Evolutionary conservation across 305 asterid species (phyloP), one percentile per base, ranked within the genome.

Genomic region (Fraxinus paxiana): DNA sequence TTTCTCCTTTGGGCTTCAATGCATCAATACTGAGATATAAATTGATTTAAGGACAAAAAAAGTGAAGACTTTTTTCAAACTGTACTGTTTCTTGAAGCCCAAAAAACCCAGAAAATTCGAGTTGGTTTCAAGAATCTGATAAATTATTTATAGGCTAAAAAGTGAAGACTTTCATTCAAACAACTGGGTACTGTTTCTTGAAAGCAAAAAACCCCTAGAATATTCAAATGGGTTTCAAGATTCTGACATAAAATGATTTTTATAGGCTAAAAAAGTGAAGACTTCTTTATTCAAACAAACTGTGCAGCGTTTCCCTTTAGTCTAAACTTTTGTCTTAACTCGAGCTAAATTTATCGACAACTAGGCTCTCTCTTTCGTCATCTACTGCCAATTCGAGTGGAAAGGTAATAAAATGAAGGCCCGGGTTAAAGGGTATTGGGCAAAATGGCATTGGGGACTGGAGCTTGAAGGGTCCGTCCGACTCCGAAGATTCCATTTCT

Each of bases 401-500:
- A 37, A 28, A 13, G 82, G 84, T 54, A 73, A 18, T 48, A 48
- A 48, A 46, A 48, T 48, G 61, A 48, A 48, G 8, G 61, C 61
- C 22, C 61, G 20, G 61, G 17, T 46, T 46, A 46, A 46, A 46
- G 59, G 59, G 54, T 43, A 43, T 46, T 46, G 59, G 59, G 18
- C 59, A 46, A 48, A 41, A 51, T 38, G 77, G 34, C 70, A 65
- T 28, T 26, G 35, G 73, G 38, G 38, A 28, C 5, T 67, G 73
- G 73, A 28, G 17, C 10, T 67, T 67, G 38, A 72, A 65, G 82
- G 70, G 15, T 22, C 54, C 28, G 15, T 22, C 54, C 28, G 73
- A 75, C 73, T 22, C 54, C 34, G 70, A 75, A 77, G 86, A 71
- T 83, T 88, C 83, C 85, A 86, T 86, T 81, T 87, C 83, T 86